Evolutionary conservation across 306 rosid species (phyloP).

Genomic region (Lotus japonicus): DNA sequence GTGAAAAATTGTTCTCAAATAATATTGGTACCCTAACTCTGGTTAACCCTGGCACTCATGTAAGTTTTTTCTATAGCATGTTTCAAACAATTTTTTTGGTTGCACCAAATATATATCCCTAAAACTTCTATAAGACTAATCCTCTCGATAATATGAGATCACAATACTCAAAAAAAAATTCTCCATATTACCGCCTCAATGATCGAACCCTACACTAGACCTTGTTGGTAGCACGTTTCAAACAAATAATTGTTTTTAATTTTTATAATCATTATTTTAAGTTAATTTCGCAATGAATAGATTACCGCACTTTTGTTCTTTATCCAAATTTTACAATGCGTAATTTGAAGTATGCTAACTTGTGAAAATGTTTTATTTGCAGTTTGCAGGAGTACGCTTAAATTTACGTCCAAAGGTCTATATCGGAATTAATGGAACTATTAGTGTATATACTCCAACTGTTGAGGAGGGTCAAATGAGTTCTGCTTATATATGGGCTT

Average conservation of each 20-base stretch:
- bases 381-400: background rate
- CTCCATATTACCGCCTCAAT: too few species aligned
- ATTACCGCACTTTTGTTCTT: too few species aligned
- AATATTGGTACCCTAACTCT: background rate
- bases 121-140: too few species aligned
- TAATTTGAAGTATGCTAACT: background rate
- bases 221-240: too few species aligned
- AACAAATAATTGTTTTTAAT: background rate
- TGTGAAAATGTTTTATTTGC: background rate
- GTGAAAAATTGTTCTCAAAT: background rate
- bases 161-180: too few species aligned
- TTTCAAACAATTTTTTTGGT: too few species aligned
- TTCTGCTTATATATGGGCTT: background rate
- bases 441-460: background rate
- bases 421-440: background rate
- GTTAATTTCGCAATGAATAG: too few species aligned
- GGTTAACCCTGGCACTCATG: background rate
- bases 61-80: background rate
- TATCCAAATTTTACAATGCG: background rate
- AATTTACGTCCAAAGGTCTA: background rate
- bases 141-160: too few species aligned
- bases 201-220: too few species aligned
- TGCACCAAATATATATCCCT: too few species aligned
- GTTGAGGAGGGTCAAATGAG: background rate
- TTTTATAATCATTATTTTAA: too few species aligned